Conservation (phyloP, 2,329 filamentous ascomycete genomes). For the Diaporthe citriasiana region DNA sequence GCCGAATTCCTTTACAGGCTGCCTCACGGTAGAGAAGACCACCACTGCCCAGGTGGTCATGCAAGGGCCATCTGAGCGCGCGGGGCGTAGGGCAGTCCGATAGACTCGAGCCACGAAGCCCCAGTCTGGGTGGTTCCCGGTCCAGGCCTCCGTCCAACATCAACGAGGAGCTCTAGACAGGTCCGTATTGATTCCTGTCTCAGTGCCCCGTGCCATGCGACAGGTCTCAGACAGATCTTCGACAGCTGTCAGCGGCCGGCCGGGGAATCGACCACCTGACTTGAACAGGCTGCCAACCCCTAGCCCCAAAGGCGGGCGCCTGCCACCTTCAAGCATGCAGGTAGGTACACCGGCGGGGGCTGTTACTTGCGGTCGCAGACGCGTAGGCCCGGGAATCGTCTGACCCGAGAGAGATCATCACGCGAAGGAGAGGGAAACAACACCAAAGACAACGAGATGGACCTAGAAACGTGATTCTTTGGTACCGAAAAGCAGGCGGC, state of each 20-base stretch:
- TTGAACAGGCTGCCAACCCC: background rate
- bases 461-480: background rate
- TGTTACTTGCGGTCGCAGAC: conserved; percentile 2
- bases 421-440: background rate
- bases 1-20: background rate
- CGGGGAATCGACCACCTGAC: background rate
- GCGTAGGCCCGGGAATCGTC: conserved; percentile 12
- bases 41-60: too few species aligned
- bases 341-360: background rate
- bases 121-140: background rate
- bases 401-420: background rate
- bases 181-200: background rate
- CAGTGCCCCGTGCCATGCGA: conserved; percentile 20
- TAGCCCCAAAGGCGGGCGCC: background rate
- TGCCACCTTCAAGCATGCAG: background rate
- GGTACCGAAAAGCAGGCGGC: conserved; percentile 7
- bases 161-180: background rate
- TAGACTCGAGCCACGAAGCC: background rate
- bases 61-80: background rate
- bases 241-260: conserved; percentile 14
- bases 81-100: conserved; percentile 3
- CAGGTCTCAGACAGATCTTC: conserved; percentile 35
- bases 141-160: conserved; percentile 4
- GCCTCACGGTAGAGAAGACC: background rate
- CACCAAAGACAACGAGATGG: background rate